phyloP scores from a whole-genome alignment of 805 yeast genomes.

The Blastobotrys americana region DNA sequence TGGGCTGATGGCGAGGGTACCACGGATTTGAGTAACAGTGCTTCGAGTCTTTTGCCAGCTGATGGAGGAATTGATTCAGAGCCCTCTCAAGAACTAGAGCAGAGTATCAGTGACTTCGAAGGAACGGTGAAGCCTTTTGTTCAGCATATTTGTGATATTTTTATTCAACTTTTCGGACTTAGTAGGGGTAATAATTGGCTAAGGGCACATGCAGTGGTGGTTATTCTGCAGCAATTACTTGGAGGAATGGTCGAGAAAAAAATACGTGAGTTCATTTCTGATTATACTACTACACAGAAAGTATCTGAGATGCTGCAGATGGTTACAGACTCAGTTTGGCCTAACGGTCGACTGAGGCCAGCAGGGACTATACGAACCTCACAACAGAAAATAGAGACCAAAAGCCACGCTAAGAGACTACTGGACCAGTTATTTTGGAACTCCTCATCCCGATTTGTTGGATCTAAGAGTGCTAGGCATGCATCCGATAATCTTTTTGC shows the following conservation, averaged over 20 bases:
- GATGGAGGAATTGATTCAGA: conserved; percentile 4
- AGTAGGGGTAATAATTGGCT: conserved; percentile 63
- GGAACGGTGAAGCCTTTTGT: conserved; percentile 47
- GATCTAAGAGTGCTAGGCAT: conserved; percentile 50
- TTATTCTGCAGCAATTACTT: conserved; percentile 73
- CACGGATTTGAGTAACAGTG: not conserved
- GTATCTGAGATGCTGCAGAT: conserved; percentile 16
- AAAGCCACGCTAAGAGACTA: conserved; percentile 51
- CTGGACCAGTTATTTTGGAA: conserved; percentile 55
- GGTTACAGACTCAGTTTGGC: conserved; percentile 39
- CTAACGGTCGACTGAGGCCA: conserved; percentile 41
- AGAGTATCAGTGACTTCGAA: not conserved
- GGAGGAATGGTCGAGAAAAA: conserved; percentile 80
- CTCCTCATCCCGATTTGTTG: conserved; percentile 65
- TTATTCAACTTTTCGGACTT: conserved; percentile 62
- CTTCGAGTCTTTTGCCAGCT: not conserved
- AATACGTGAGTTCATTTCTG: conserved; percentile 36
- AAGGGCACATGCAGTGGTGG: conserved; percentile 74
- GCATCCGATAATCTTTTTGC: conserved; percentile 58
- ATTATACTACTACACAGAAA: conserved; percentile 27
- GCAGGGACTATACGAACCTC: conserved; percentile 35
- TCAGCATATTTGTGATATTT: conserved; percentile 72
- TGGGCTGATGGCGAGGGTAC: no score
- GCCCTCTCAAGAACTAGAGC: not conserved
- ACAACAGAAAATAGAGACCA: conserved; percentile 45